These are phyloP conservation scores for Cyberlindnera euphorbiae DNA, from an alignment of 805 yeast genomes.

Conservation along the genomic window DNA sequence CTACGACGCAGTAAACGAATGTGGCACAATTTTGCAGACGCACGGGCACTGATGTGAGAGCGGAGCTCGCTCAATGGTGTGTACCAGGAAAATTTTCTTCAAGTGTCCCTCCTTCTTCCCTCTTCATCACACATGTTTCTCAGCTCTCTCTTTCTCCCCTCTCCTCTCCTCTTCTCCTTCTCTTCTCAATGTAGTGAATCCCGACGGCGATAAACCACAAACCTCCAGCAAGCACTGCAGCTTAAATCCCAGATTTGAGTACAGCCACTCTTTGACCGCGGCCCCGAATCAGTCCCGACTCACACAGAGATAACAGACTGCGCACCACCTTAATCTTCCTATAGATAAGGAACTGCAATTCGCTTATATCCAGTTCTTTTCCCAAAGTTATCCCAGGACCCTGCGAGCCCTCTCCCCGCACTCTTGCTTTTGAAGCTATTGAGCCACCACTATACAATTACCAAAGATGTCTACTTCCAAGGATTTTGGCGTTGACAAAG, in stretches of 20 bases:
- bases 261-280: background rate
- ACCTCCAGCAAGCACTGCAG: no score
- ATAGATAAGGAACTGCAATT: no score
- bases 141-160: background rate
- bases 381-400: background rate
- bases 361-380: background rate
- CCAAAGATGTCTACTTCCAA: conserved; percentile 2
- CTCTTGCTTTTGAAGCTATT: no score
- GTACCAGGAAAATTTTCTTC: background rate
- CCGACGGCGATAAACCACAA: background rate
- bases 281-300: background rate
- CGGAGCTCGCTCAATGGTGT: background rate
- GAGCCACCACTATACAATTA: background rate
- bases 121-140: background rate
- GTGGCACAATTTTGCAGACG: no score
- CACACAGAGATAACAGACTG: no score
- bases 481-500: conserved; percentile 1
- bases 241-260: background rate
- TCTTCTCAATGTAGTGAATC: background rate
- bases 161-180: background rate
- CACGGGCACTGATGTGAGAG: background rate
- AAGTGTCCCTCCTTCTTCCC: background rate
- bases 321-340: no score
- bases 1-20: no score
- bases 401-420: background rate